Base-by-base conservation (phyloP, 192 early-diverging fungal genomes). In the Jimgerdemannia flammicorona region DNA sequence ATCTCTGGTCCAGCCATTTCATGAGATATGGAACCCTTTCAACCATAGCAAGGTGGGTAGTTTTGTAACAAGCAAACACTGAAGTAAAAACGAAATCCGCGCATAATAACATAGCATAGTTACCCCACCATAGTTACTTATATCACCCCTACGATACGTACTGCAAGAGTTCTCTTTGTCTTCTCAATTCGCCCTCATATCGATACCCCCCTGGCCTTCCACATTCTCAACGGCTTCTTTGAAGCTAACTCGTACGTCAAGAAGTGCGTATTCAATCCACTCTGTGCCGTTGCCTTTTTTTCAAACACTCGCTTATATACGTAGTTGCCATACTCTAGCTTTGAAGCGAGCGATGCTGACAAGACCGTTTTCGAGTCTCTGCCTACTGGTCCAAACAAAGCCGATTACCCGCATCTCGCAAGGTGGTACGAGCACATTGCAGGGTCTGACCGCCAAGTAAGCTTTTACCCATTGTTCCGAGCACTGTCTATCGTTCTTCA, bases 201-300 rank as follows among this genome's bases (percentile, higher is more conserved):
- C 77, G 79, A 88, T 78, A 79, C 89, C 77, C 68, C 83, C 69
- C 88, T 90, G 76, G 83, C 88, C 81, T 88, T 84, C 88, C 81
- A 84, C 80, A 83, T 89, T 80, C 90, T 93, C 76, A 90, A 93
- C 88, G 91, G 85, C 77, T 88, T 88, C 86, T 91, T 93, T 74
- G 91, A 92, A 81, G 87, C 88, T 79, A 88, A 84, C 80, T 93
- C 92, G 75, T 93, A 91, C 79, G 87, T 93, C 80, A 83, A 88
- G 73, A 91, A 91, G 92, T 93, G 91, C 88, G 87, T 79, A 40
- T 71, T 54, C 42, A n/a, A n/a, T n/a, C n/a, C 3, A 20, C 40
- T 40, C 68, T 19, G 3, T 40, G 40, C 11, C 40, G 29, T 14
- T 17, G 72, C 49, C 49, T n/a, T n/a, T n/a, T n/a, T n/a, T n/a